These are phyloP conservation scores for Inga leiocalycina DNA, from an alignment of 306 rosid genomes.

Conservation along the genomic window DNA sequence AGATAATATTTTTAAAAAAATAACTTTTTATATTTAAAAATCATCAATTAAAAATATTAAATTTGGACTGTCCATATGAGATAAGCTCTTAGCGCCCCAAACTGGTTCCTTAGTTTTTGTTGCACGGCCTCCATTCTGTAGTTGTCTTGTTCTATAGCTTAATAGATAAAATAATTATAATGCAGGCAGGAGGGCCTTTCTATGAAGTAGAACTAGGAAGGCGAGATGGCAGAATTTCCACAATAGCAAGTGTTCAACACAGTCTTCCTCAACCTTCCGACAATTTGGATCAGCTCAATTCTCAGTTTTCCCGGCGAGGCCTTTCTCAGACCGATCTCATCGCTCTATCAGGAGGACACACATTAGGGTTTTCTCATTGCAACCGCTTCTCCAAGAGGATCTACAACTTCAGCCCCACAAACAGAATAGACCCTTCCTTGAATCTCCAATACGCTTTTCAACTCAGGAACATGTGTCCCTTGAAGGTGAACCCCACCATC, in stretches of 20 bases:
- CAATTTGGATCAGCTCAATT: conserved; percentile 54
- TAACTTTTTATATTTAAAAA: no score
- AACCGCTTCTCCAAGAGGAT: conserved; percentile 51
- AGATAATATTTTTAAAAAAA: no score
- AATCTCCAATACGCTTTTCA: conserved; percentile 57
- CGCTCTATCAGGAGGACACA: conserved; percentile 95
- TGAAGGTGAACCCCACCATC: conserved; percentile 58
- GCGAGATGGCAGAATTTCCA: conserved; percentile 72
- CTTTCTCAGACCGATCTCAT: conserved; percentile 70
- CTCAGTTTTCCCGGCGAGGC: conserved; percentile 57
- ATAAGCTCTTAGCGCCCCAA: no score
- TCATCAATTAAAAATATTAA: no score
- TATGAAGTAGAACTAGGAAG: conserved; percentile 86
- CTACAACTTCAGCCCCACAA: conserved; percentile 61
- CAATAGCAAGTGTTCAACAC: conserved; percentile 51
- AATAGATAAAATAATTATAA: no score
- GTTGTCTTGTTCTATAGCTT: no score
- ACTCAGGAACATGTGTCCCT: conserved; percentile 68
- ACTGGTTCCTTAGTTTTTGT: no score
- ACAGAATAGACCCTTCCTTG: conserved; percentile 67
- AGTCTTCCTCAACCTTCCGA: conserved; percentile 70
- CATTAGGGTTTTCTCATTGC: conserved; percentile 92
- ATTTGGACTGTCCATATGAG: no score
- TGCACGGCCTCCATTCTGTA: no score
- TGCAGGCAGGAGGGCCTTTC: conserved; percentile 82